Conservation (phyloP, 768 basidiomycete genomes). For the Pholiota microspora region DNA sequence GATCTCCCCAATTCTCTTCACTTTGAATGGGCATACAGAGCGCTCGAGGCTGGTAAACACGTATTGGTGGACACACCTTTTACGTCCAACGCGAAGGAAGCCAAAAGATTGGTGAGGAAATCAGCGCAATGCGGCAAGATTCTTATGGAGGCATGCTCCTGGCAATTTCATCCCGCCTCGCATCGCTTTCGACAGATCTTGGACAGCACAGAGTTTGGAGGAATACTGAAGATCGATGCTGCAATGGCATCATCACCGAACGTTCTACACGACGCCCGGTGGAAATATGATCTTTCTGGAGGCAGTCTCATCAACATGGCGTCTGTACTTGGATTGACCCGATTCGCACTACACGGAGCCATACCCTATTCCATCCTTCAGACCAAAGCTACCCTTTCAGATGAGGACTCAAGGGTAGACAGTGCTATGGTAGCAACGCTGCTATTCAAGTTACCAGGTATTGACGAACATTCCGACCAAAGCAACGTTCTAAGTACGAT, state of each 20-base stretch:
- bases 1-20: conserved; percentile 60
- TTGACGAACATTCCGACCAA: conserved; percentile 10
- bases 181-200: conserved; percentile 56
- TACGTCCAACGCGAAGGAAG: background rate
- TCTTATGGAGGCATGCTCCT: conserved; percentile 62
- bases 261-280: conserved; percentile 46
- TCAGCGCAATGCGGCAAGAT: conserved; percentile 44
- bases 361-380: background rate
- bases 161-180: conserved; percentile 58
- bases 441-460: conserved; percentile 30
- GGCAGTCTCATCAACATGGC: conserved; percentile 62
- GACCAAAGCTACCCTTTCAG: conserved; percentile 32
- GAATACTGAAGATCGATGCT: conserved; percentile 41
- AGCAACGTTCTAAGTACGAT: conserved; percentile 24
- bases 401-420: conserved; percentile 39
- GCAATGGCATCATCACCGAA: conserved; percentile 25
- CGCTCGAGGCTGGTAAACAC: conserved; percentile 62
- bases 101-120: conserved; percentile 26
- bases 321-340: conserved; percentile 18
- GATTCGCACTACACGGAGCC: conserved; percentile 15
- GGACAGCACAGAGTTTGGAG: conserved; percentile 54
- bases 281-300: conserved; percentile 54
- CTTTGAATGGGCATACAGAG: conserved; percentile 70
- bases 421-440: conserved; percentile 38
- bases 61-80: conserved; percentile 67